Evolutionary conservation across 257 asterid species (phyloP), one percentile per base, ranked within the genome.

Genomic region (Paraleonurus japonicus): DNA sequence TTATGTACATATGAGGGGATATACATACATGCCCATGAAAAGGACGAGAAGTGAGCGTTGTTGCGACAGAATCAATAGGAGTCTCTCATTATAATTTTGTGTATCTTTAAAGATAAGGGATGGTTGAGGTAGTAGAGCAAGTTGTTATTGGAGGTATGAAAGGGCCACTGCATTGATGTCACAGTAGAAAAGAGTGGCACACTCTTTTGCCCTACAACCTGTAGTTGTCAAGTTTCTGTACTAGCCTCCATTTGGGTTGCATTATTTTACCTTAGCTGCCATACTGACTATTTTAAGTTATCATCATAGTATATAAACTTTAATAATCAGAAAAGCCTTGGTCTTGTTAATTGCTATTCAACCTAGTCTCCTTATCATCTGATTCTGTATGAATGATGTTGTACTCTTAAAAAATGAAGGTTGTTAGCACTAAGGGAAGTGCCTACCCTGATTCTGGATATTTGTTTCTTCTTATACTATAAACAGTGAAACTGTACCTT

Each of bases 91-190:
- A 67, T 66, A 65, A 81, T 68, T 71, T 55, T 26, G 50, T 70
- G 15, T 51, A 78, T 78, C 76, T 75, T 73, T 72, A 78, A 75
- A 74, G 90, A 88, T 81, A 80, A 81, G 89, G 84, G 71, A 75
- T 24, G 37, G 32, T n/a, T 48, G 22, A 70, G 71, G 73, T 33
- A 59, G 81, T 39, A 70, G 94, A 13, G 72, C 67, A 70, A 76
- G 70, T 73, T 70, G 81, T 83, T 75, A 75, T 68, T 76, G 80
- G 70, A 73, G 71, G 80, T 82, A 43, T 26, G 65, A 63, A 66
- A 76, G 79, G 85, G 81, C 79, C 87, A 81, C 62, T 39, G 64
- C 61, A 47, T 75, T 71, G 80, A 77, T 83, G 85, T 73, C 87
- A 69, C 72, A 58, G 67, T 81, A 57, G 83, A 73, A 79, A 72